Evolutionary conservation across 352 stramenopile species (phyloP).

Genomic region (Globisporangium apiculatum): DNA sequence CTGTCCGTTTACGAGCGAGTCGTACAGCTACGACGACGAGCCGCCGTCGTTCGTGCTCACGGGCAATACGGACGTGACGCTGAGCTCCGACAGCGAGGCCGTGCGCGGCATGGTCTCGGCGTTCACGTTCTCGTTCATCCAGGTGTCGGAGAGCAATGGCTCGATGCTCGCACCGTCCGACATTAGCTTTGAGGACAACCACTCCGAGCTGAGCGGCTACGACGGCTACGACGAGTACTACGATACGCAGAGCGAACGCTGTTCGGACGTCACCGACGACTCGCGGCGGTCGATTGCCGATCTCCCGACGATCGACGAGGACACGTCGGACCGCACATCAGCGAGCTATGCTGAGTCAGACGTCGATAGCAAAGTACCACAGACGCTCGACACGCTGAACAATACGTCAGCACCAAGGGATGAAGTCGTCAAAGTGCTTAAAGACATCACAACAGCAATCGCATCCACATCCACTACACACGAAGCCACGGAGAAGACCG

Average conservation of each 20-base stretch:
- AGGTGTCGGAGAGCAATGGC: slow-evolving; percentile 34
- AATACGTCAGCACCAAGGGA: too few relatives aligned
- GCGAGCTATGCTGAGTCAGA: slow-evolving; percentile 2
- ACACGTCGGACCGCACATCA: slow-evolving; percentile 11
- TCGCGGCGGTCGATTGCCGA: slow-evolving; percentile 18
- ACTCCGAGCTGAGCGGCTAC: slow-evolving; percentile 6
- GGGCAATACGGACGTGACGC: slow-evolving; percentile 30
- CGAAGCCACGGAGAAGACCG: too few relatives aligned
- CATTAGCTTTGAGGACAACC: slow-evolving; percentile 3
- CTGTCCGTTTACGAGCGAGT: slow-evolving; percentile 13
- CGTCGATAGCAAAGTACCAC: background rate
- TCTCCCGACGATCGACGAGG: slow-evolving; percentile 25
- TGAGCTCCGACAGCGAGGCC: slow-evolving; percentile 48
- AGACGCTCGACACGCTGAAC: background rate
- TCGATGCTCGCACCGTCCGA: slow-evolving; percentile 15
- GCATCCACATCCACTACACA: too few relatives aligned
- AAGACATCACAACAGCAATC: background rate
- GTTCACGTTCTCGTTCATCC: slow-evolving; percentile 74
- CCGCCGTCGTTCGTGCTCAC: slow-evolving; percentile 40
- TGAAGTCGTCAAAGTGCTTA: too few relatives aligned
- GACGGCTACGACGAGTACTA: background rate
- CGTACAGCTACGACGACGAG: slow-evolving; percentile 29
- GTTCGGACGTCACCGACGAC: slow-evolving; percentile 9
- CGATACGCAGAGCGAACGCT: slow-evolving; percentile 1
- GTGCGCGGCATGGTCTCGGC: slow-evolving; percentile 47